Percentiles rank a stretch among this genome's conserved stretches.
Conservation (phyloP, 1,284 basidiomycete genomes). For the Tylopilus sp. region DNA sequence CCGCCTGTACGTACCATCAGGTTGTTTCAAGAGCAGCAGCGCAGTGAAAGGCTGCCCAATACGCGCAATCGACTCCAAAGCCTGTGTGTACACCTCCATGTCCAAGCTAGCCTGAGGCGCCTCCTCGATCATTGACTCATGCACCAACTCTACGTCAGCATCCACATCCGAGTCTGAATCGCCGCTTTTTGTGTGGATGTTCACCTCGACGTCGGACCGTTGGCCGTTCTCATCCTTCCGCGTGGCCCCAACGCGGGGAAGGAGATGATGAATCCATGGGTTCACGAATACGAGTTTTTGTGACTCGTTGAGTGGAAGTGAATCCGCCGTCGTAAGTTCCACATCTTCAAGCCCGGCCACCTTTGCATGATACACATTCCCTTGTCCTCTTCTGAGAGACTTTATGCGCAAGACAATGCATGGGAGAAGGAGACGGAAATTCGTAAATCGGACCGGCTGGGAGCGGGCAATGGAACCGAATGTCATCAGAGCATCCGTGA, state of each 20-base stretch:
- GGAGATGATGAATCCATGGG: conserved; percentile 4
- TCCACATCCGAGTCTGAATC: not conserved
- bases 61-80: conserved; percentile 1
- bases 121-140: not conserved
- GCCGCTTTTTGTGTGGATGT: not conserved
- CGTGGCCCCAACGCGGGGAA: no score
- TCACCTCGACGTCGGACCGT: not conserved
- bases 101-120: not conserved
- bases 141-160: not conserved
- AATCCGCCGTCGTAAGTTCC: not conserved
- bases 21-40: no score
- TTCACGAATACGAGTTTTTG: conserved; percentile 3
- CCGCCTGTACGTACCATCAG: no score
- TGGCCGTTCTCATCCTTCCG: no score
- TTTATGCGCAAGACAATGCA: no score
- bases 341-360: not conserved
- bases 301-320: conserved; percentile 2
- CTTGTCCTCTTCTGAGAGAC: no score
- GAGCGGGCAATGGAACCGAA: no score
- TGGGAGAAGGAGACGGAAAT: not conserved
- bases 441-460: no score
- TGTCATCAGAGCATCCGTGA: not conserved
- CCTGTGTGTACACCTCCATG: not conserved
- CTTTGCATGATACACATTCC: not conserved
- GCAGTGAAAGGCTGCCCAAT: not conserved